Evolutionary conservation across 2,329 filamentous ascomycete species (phyloP), one percentile per base, ranked within the genome.

Genomic region (Claviceps sorghi): DNA sequence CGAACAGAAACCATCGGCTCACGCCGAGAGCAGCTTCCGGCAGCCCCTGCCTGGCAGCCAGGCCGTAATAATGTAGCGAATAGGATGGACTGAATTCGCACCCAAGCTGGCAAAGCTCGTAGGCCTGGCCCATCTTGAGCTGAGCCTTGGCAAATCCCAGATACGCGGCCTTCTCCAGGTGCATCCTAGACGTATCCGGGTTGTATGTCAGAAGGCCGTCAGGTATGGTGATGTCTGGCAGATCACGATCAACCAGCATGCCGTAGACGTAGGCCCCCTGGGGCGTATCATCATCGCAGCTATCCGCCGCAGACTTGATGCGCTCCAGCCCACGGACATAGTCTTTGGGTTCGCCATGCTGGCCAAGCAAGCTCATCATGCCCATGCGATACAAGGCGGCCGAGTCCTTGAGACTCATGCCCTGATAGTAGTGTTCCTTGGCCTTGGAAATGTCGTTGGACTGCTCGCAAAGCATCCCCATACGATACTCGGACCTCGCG

Each of bases 1-100:
- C 93, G 62, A 95, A 97, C 30, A 98, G 76, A 64, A 97, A 98
- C 93, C 93, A 98, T 68, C 95, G 93, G 68, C 91, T 97, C 55
- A 98, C 89, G 30, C 91, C 89, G 69, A 98, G 86, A 55, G 95
- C 89, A 0, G 91, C 93, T 65, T 98, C 93, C 0, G 89, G 76
- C 61, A 97, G 89, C 19, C 90, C 91, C 69, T 97, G 93, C 58
- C 86, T 83, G 13, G 93, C 86, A 22, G 93, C 91, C 34, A 98
- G 76, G 40, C 88, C 88, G 63, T 97, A 96, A 72, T 98, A 98
- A 65, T 98, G 93, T 51, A 98, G 70, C 1, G 91, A 97, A 53
- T 94, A 78, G 0, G 88, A 85, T 1, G 93, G 90, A 61, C 94
- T 89, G 67, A 98, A 98, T 57, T 96, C 89, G 67, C 91, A 97